These are phyloP conservation scores for Cokeromyces recurvatus DNA, from an alignment of 371 early-diverging fungal species.

Conservation along the genomic window DNA sequence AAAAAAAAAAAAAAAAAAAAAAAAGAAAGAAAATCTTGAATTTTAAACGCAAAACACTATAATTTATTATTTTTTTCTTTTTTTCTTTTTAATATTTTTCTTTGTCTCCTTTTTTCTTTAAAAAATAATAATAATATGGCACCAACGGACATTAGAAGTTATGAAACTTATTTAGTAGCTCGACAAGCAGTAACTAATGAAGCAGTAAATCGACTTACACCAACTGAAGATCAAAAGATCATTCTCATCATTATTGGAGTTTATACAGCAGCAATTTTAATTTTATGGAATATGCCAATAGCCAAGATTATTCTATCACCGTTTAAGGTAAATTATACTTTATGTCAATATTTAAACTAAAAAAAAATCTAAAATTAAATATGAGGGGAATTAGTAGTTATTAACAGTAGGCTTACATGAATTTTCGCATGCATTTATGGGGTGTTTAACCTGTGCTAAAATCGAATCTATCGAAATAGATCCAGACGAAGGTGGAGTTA, in stretches of 20 bases:
- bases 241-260: constrained; percentile 69
- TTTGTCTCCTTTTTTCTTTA: no score
- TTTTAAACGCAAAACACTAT: no score
- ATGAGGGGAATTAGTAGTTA: no score
- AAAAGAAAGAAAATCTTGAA: no score
- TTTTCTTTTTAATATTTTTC: no score
- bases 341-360: background rate
- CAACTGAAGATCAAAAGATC: constrained; percentile 62
- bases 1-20: no score
- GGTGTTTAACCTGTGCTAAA: constrained; percentile 81
- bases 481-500: constrained; percentile 91
- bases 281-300: constrained; percentile 86
- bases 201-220: constrained; percentile 40
- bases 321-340: constrained; percentile 71
- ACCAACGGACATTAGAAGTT: constrained; percentile 25
- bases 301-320: constrained; percentile 83
- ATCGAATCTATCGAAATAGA: constrained; percentile 90
- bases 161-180: constrained; percentile 35
- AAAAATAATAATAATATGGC: no score
- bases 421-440: constrained; percentile 77
- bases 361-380: background rate
- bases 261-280: constrained; percentile 64
- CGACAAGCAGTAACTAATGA: constrained; percentile 35
- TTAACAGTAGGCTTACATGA: constrained; percentile 84
- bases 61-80: no score